A percentile compares a stretch with the other conserved stretches of the same genome.
Evolutionary conservation across 2,329 filamentous ascomycete genomes (phyloP).

Genomic region (Furcasterigmium furcatum): DNA sequence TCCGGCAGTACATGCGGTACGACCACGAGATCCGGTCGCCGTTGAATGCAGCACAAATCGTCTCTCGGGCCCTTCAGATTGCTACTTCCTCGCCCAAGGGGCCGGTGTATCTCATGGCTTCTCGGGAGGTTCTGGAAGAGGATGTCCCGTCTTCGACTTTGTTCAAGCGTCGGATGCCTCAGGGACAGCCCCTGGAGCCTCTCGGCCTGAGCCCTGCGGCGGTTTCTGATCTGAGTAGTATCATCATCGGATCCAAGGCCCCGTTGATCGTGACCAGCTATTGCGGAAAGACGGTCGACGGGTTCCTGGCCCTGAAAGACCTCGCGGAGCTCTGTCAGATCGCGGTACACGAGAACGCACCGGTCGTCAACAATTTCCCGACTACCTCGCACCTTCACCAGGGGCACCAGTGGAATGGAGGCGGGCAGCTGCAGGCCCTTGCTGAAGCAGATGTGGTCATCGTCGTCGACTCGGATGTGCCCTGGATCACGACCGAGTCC

Average conservation of each 20-base stretch:
- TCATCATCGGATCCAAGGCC: slow-evolving; percentile 2
- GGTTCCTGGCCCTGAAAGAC: slow-evolving; percentile 7
- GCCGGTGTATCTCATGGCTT: slow-evolving; percentile 19
- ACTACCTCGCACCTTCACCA: slow-evolving; percentile 8
- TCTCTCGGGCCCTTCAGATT: slow-evolving; percentile 21
- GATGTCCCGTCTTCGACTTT: slow-evolving; percentile 8
- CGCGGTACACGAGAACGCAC: slow-evolving; percentile 43
- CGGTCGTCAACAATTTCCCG: slow-evolving; percentile 38
- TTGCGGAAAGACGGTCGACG: slow-evolving; percentile 5
- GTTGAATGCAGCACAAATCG: slow-evolving; percentile 19
- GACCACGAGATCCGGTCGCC: slow-evolving; percentile 21
- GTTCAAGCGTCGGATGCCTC: background rate
- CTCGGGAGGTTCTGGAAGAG: slow-evolving; percentile 18
- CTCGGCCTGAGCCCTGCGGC: slow-evolving; percentile 4
- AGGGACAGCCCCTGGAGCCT: slow-evolving; percentile 5
- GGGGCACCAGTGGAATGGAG: slow-evolving; percentile 14
- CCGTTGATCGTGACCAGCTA: slow-evolving; percentile 13
- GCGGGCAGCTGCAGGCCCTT: slow-evolving; percentile 30
- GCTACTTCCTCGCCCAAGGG: slow-evolving; percentile 20
- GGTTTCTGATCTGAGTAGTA: slow-evolving; percentile 4
- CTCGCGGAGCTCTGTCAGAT: slow-evolving; percentile 21
- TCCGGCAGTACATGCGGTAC: slow-evolving; percentile 24
- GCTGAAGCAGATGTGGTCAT: slow-evolving; percentile 61
- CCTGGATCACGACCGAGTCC: slow-evolving; percentile 64
- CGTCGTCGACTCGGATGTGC: slow-evolving; percentile 64